Percentiles rank a stretch among this genome's conserved stretches.
Evolutionary conservation across 164 flowering plant genomes (phyloP).

Genomic region (Liquidambar formosana): DNA sequence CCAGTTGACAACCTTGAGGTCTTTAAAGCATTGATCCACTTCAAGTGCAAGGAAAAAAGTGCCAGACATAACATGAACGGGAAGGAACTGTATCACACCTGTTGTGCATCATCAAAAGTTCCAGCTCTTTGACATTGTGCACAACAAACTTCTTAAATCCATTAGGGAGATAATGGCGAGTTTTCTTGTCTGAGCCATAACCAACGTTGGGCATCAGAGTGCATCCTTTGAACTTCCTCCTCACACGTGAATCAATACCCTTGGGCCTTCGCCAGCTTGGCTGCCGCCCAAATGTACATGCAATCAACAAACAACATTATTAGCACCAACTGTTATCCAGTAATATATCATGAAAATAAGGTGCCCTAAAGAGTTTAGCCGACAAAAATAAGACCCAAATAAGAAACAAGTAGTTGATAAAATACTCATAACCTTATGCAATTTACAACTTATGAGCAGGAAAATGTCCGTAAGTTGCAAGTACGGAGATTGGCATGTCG

Average conservation of each 20-base stretch:
- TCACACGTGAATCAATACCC: slow-evolving; percentile 85
- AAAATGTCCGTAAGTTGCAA: no score
- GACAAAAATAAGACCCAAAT: no score
- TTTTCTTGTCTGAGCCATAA: slow-evolving; percentile 80
- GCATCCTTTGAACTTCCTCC: slow-evolving; percentile 76
- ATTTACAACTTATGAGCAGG: no score
- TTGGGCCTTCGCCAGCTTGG: slow-evolving; percentile 75
- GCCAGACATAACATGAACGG: not conserved
- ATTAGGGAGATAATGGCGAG: slow-evolving; percentile 77
- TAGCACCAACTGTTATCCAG: no score
- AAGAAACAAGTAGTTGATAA: no score
- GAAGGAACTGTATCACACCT: slow-evolving; percentile 29
- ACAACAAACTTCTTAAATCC: slow-evolving; percentile 81
- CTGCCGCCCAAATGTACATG: slow-evolving; percentile 35
- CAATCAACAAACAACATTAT: no score
- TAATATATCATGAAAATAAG: no score
- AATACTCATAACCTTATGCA: no score
- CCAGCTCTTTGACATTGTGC: slow-evolving; percentile 66
- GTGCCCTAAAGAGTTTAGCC: no score
- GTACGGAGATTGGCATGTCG: no score
- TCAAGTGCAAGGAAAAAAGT: not conserved
- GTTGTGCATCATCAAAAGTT: slow-evolving; percentile 81
- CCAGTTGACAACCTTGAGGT: no score
- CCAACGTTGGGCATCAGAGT: slow-evolving; percentile 76
- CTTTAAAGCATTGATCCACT: no score